Evolutionary conservation across 306 rosid genomes (phyloP), one percentile per base, ranked within the genome.

Genomic region (Bauhinia variegata): DNA sequence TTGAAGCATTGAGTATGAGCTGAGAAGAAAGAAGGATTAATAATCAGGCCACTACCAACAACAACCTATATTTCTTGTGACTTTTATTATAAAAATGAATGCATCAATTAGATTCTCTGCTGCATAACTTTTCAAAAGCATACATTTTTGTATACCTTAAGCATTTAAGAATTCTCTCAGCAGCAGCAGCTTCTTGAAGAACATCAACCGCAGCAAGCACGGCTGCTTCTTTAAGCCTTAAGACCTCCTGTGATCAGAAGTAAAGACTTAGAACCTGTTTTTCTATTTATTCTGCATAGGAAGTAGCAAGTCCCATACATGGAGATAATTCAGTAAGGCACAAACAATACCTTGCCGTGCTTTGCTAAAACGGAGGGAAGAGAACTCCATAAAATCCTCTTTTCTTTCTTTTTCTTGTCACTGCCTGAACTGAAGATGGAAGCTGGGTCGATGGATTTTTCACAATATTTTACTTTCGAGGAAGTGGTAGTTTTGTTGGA

Each of bases 171-270:
- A 68, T 63, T 68, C 49, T 63, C 47, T 81, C 74, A 18, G 70
- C 70, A 6, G 73, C 67, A 17, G 74, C 69, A 62, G 79, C 77
- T 64, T 81, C 85, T 57, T 81, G 74, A 71, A 81, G 67, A 62
- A 78, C 76, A 41, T 81, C 82, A 37, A 50, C 71, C 17, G 82
- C 68, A 63, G 82, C 64, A 76, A 62, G 58, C 43, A 76, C 9
- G 38, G 67, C 72, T 49, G 46, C 70, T 44, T 76, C 74, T 63
- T 36, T 72, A 10, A 68, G 70, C 72, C 63, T 68, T 33, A 36
- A 32, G 11, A 81, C 67, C 42, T 72, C 82, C 77, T 76, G 67
- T 47, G 42, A 49, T 49, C 46, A 10, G 8, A 17, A 43, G 41
- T 49, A 17, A 19, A 13, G 18, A 28, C 8, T 37, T 56, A 32